Percentiles rank a stretch among this genome's conserved stretches.
phyloP scores from a whole-genome alignment of 805 yeast genomes.

The Komagataella mondaviorum region DNA sequence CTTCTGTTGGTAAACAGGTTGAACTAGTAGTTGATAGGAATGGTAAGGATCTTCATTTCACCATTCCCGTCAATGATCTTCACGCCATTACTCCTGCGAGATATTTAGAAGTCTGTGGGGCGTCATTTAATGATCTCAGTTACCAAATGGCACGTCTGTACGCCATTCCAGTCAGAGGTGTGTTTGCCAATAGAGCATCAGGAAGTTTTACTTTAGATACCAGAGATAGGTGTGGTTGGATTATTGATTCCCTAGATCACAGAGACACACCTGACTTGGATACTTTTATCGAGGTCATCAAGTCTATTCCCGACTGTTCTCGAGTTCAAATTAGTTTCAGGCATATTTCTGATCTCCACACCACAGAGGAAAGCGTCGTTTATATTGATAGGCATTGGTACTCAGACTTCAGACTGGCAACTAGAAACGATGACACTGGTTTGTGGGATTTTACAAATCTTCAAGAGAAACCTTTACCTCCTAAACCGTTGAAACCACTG shows the following conservation, averaged over 20 bases:
- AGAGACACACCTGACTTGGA: conserved; percentile 63
- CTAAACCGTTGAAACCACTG: conserved; percentile 36
- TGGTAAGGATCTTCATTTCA: conserved; percentile 40
- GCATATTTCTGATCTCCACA: conserved; percentile 70
- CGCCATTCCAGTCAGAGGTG: conserved; percentile 78
- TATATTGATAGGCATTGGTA: conserved; percentile 82
- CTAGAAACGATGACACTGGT: conserved; percentile 41
- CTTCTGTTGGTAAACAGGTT: conserved; percentile 44
- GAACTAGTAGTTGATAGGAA: conserved; percentile 59
- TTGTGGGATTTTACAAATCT: conserved; percentile 39
- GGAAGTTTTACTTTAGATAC: conserved; percentile 58
- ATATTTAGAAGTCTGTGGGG: conserved; percentile 76
- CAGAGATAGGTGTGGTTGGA: conserved; percentile 62
- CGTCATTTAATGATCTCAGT: conserved; percentile 71
- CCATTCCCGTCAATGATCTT: conserved; percentile 54
- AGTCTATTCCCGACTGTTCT: conserved; percentile 59
- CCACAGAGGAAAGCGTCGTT: conserved; percentile 51
- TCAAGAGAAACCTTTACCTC: conserved; percentile 51
- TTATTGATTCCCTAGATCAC: conserved; percentile 68
- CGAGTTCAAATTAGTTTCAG: conserved; percentile 61
- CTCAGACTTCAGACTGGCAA: conserved; percentile 54
- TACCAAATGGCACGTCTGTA: conserved; percentile 82
- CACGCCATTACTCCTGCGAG: conserved; percentile 76
- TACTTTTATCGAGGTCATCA: conserved; percentile 67
- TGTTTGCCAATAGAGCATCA: conserved; percentile 62